Conservation (phyloP, 2,329 filamentous ascomycete genomes). For the Pestalotiopsis sp. region DNA sequence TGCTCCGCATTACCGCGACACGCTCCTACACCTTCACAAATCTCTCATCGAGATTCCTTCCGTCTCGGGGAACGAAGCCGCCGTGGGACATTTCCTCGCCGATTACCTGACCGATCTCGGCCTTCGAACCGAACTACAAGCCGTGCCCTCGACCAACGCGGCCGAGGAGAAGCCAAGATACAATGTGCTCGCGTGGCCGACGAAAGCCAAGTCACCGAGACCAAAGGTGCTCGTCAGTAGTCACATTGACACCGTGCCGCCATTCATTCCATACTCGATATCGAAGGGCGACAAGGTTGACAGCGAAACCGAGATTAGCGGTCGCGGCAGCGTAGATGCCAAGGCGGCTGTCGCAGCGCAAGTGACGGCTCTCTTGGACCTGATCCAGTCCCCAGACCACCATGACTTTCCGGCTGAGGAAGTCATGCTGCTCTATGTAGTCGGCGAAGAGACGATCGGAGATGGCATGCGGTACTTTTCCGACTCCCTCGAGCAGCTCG, state of each 20-base stretch:
- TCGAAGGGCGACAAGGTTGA: constrained; percentile 44
- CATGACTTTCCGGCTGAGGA: constrained; percentile 46
- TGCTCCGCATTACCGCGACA: constrained; percentile 39
- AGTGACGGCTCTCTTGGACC: constrained; percentile 66
- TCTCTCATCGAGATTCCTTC: constrained; percentile 76
- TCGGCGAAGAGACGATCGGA: constrained; percentile 82
- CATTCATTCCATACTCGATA: constrained; percentile 70
- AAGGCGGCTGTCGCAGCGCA: constrained; percentile 75
- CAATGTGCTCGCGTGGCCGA: constrained; percentile 75
- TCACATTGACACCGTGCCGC: constrained; percentile 82
- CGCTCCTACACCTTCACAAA: constrained; percentile 73
- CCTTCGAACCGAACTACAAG: constrained; percentile 48
- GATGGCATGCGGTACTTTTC: constrained; percentile 74
- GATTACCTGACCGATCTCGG: constrained; percentile 60
- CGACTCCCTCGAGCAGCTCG: constrained; percentile 30
- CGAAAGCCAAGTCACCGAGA: constrained; percentile 47
- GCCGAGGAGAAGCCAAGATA: constrained; percentile 50
- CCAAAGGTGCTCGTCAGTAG: constrained; percentile 71
- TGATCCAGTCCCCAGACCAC: constrained; percentile 41
- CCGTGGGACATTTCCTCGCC: constrained; percentile 70
- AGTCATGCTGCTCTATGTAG: constrained; percentile 67
- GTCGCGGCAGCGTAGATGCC: constrained; percentile 75
- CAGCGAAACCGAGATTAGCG: constrained; percentile 61
- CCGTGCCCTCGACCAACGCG: constrained; percentile 38
- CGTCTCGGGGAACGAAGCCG: constrained; percentile 68